phyloP scores from a whole-genome alignment of 2,329 filamentous ascomycete genomes.

The Alternaria sp. region DNA sequence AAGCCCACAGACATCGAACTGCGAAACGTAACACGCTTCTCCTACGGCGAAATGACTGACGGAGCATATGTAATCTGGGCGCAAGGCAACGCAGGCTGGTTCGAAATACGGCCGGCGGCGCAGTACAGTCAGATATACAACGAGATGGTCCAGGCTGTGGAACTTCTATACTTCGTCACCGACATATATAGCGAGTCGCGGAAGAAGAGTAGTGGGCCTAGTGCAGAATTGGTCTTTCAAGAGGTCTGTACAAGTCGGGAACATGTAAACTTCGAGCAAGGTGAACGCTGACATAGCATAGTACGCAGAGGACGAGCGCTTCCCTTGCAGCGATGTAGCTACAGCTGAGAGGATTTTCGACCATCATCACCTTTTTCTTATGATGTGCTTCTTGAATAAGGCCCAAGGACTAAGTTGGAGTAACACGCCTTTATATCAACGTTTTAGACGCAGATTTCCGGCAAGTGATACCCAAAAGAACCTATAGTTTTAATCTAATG shows the following conservation, averaged over 20 bases:
- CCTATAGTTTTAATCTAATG: slow-evolving; percentile 14
- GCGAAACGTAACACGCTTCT: slow-evolving; percentile 57
- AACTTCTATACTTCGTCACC: slow-evolving; percentile 69
- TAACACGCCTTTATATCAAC: slow-evolving; percentile 54
- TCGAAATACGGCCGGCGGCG: slow-evolving; percentile 68
- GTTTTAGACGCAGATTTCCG: slow-evolving; percentile 52
- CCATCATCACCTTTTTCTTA: slow-evolving; percentile 54
- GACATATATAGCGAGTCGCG: slow-evolving; percentile 62
- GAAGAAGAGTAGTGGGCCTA: slow-evolving; percentile 51
- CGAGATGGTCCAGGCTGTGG: slow-evolving; percentile 70
- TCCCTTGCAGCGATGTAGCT: slow-evolving; percentile 32
- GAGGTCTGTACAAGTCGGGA: slow-evolving; percentile 37
- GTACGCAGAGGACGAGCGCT: slow-evolving; percentile 50
- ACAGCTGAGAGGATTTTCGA: slow-evolving; percentile 43
- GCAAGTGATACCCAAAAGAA: slow-evolving; percentile 23
- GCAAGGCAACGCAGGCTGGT: slow-evolving; percentile 72
- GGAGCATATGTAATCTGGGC: slow-evolving; percentile 72
- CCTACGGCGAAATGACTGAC: slow-evolving; percentile 64
- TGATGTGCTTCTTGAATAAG: slow-evolving; percentile 56
- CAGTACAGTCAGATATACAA: slow-evolving; percentile 66
- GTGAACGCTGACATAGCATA: slow-evolving; percentile 23
- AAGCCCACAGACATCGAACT: slow-evolving; percentile 62
- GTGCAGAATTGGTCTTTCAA: slow-evolving; percentile 52
- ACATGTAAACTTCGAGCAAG: background rate
- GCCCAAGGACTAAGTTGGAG: slow-evolving; percentile 58